Base-by-base conservation (phyloP, 768 basidiomycete genomes). In the Kwoniella europaea region DNA sequence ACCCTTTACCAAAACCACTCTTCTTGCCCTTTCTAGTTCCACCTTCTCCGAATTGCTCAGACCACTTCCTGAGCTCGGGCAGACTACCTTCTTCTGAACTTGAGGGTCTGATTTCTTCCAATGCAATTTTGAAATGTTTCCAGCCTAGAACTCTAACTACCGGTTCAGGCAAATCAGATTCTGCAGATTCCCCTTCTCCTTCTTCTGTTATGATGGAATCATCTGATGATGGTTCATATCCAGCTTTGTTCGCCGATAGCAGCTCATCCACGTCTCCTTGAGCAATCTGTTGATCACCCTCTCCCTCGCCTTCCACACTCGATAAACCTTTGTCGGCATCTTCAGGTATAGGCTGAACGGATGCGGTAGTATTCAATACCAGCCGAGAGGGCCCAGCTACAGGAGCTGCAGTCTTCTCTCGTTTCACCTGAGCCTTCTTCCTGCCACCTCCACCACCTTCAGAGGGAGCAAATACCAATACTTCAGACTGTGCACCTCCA, bases 21-120 rank as follows among this genome's bases (percentile, higher is more conserved):
- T 90, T 89, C 76, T 88, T 87, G 4, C 82, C 82, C 46, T 88
- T 88, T 77, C 87, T 90, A 63, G 87, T 88, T 46, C 90, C 88
- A 72, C 93, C 93, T 82, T 96, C 94, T 27, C 95, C 94, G 82
- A 94, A 95, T 81, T 95, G 92, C 58, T 94, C 91, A 71, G 96
- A 94, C 93, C 93, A 95, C 84, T 82, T 81, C n/a, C 79, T 64
- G 64, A 83, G 59, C 58, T 78, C 81, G 1, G 81, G 75, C 52
- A 84, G 42, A 46, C 75, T 75, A 1, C 81, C 81, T 29, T 79
- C 79, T 71, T 96, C 94, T 3, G 93, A 94, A 5, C 90, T 90
- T 0, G 93, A 94, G 13, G 94, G 92, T 2, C 91, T 91, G 73
- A 96, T 94, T 83, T 98, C 94, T 74, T 88, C 90, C 68, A 97